A percentile compares a stretch with the other conserved stretches of the same genome.
Conservation (phyloP, 2,329 filamentous ascomycete genomes). For the Monilinia laxa region DNA sequence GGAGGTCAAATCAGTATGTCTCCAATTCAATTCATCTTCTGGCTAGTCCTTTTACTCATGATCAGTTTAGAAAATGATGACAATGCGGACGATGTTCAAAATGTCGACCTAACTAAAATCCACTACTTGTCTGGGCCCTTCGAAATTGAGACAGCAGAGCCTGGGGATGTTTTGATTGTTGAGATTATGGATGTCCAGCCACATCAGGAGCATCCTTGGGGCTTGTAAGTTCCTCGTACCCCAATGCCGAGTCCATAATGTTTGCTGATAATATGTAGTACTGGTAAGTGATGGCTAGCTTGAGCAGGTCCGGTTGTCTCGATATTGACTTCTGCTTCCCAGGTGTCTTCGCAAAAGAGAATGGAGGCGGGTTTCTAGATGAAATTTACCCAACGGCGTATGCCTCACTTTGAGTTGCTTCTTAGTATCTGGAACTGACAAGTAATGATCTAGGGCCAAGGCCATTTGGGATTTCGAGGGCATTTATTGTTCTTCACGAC, state of each 20-base stretch:
- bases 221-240: slow-evolving; percentile 70
- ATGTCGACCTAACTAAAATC: slow-evolving; percentile 79
- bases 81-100: slow-evolving; percentile 80
- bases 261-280: slow-evolving; percentile 2
- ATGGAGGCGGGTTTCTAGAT: slow-evolving; percentile 86
- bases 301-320: background rate
- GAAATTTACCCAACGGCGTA: slow-evolving; percentile 82
- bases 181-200: slow-evolving; percentile 95
- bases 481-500: slow-evolving; percentile 78
- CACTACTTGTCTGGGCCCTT: slow-evolving; percentile 92
- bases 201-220: slow-evolving; percentile 82
- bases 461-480: slow-evolving; percentile 78
- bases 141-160: slow-evolving; percentile 78
- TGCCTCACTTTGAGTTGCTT: slow-evolving; percentile 34
- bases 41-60: background rate
- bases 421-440: background rate
- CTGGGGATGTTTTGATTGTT: slow-evolving; percentile 75
- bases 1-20: slow-evolving; percentile 77
- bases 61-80: slow-evolving; percentile 66
- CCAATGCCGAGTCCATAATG: background rate
- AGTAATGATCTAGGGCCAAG: slow-evolving; percentile 52
- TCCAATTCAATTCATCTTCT: background rate
- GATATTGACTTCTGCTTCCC: background rate
- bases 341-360: slow-evolving; percentile 65
- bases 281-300: background rate